These are phyloP conservation scores for Spergularia marina DNA, from an alignment of 148 eudicot species.

Conservation along the genomic window DNA sequence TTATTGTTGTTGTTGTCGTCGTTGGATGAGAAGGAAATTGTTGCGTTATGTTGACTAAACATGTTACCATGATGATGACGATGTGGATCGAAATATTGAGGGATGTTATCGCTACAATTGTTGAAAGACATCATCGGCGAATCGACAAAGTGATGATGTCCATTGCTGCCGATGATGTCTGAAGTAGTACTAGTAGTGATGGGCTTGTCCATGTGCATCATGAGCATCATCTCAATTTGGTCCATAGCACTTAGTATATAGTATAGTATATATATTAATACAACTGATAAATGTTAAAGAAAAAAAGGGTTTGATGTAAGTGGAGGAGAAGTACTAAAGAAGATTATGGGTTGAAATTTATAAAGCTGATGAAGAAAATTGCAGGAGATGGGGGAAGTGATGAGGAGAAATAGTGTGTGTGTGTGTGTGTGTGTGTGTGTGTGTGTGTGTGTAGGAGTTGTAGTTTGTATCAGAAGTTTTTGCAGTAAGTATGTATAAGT, in stretches of 20 bases:
- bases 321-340: slow-evolving; percentile 3
- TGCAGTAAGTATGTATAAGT: slow-evolving; percentile 31
- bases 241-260: background rate
- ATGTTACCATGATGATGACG: background rate
- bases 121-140: slow-evolving; percentile 32
- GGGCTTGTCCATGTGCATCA: slow-evolving; percentile 51
- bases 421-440: background rate
- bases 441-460: slow-evolving; percentile 24
- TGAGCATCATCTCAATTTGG: slow-evolving; percentile 56
- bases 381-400: slow-evolving; percentile 57
- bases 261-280: background rate
- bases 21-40: background rate
- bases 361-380: slow-evolving; percentile 24
- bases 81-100: background rate
- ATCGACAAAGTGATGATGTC: background rate
- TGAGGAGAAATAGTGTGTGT: slow-evolving; percentile 26
- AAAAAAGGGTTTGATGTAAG: slow-evolving; percentile 5
- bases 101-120: background rate
- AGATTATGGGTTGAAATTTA: background rate
- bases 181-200: background rate
- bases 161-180: slow-evolving; percentile 20
- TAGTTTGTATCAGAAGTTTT: slow-evolving; percentile 45
- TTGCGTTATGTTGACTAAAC: background rate
- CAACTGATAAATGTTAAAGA: background rate
- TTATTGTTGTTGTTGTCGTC: background rate